phyloP scores from a whole-genome alignment of 306 rosid genomes.

The Lagenaria siceraria region DNA sequence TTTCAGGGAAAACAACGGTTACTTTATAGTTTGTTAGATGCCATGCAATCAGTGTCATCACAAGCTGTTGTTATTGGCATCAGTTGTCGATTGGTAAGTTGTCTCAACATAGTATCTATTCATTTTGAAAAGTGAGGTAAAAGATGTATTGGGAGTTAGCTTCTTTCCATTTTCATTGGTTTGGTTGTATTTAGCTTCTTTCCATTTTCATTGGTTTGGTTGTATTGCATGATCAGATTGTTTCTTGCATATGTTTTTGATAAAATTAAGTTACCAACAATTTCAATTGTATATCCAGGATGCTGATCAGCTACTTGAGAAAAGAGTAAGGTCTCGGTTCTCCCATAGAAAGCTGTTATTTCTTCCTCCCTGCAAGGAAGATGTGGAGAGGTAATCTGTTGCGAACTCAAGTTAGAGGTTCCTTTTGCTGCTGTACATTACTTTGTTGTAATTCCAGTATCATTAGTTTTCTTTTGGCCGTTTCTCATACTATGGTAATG shows the following conservation, averaged over 20 bases:
- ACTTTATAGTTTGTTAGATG: conserved; percentile 87
- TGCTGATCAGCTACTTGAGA: conserved; percentile 88
- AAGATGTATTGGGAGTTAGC: not conserved
- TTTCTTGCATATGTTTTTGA: not conserved
- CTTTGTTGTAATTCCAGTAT: not conserved
- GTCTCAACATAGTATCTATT: conserved; percentile 15
- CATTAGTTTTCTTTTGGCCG: not conserved
- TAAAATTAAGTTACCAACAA: conserved; percentile 10
- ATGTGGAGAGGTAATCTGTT: conserved; percentile 37
- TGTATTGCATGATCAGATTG: not conserved
- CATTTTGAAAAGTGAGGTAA: not conserved
- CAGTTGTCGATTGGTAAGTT: conserved; percentile 74
- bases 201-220: not conserved
- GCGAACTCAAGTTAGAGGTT: conserved; percentile 7
- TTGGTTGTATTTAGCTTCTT: not conserved
- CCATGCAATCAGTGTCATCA: conserved; percentile 81
- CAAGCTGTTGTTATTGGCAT: conserved; percentile 88
- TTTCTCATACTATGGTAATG: conserved; percentile 17
- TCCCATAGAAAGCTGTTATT: conserved; percentile 82
- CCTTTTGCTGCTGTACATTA: not conserved
- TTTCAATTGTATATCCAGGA: conserved; percentile 36
- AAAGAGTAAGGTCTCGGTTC: conserved; percentile 92
- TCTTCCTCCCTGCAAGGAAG: conserved; percentile 64
- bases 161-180: not conserved
- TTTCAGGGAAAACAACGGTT: conserved; percentile 79